Conservation (phyloP, 306 rosid genomes). For the Gastrolobium villosum region DNA sequence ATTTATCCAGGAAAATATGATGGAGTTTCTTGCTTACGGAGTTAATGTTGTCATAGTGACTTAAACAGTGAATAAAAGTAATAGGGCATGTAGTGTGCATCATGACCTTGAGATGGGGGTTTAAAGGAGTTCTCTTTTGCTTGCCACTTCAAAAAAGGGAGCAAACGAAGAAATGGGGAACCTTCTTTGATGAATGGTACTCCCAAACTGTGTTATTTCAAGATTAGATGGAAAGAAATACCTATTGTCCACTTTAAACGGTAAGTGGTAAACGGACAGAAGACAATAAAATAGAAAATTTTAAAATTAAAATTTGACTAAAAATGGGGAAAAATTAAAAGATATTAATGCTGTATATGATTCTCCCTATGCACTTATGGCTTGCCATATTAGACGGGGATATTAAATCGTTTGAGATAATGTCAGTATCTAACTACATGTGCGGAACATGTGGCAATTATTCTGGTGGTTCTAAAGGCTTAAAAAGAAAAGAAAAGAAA, state of each 20-base stretch:
- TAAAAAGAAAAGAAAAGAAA: not conserved
- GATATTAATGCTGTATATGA: not conserved
- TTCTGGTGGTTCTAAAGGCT: not conserved
- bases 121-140: constrained; percentile 48
- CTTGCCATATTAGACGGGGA: constrained; percentile 2
- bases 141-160: constrained; percentile 48
- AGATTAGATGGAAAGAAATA: constrained; percentile 46
- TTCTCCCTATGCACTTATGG: constrained; percentile 6
- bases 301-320: not conserved
- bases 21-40: not conserved
- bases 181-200: constrained; percentile 43
- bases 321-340: not conserved
- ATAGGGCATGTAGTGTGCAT: not conserved
- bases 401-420: constrained; percentile 21
- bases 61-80: constrained; percentile 20
- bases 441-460: constrained; percentile 24
- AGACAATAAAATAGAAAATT: not conserved
- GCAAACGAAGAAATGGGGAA: constrained; percentile 24
- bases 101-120: constrained; percentile 13
- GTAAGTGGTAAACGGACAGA: constrained; percentile 28
- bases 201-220: constrained; percentile 47
- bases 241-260: constrained; percentile 21
- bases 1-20: not conserved
- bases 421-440: not conserved
- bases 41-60: not conserved